These are phyloP conservation scores for Incumbomyces lentus DNA, from an alignment of 2,329 filamentous ascomycete species.

Conservation along the genomic window DNA sequence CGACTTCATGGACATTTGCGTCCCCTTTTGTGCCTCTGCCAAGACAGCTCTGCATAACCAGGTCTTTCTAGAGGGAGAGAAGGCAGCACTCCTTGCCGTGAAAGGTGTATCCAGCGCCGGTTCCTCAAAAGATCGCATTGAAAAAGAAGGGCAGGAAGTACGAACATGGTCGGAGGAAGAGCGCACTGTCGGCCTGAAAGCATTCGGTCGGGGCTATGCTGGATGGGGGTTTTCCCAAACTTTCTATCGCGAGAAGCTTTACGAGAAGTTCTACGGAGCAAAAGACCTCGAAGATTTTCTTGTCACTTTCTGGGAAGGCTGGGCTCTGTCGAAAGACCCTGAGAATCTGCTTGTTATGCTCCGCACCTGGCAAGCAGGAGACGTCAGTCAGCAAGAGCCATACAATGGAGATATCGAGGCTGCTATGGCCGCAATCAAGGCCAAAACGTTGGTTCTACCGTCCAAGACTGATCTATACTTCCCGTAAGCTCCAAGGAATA, in stretches of 20 bases:
- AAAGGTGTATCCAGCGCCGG: slow-evolving; percentile 46
- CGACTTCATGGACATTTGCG: slow-evolving; percentile 54
- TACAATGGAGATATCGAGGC: slow-evolving; percentile 57
- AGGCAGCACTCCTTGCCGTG: slow-evolving; percentile 48
- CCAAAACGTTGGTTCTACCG: slow-evolving; percentile 61
- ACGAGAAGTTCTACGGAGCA: slow-evolving; percentile 54
- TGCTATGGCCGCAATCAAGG: slow-evolving; percentile 59
- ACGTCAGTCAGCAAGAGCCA: slow-evolving; percentile 57
- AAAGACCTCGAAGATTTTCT: slow-evolving; percentile 64
- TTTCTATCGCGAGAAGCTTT: slow-evolving; percentile 64
- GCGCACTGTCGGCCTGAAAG: slow-evolving; percentile 51
- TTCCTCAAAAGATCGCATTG: slow-evolving; percentile 35
- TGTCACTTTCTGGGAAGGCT: slow-evolving; percentile 63
- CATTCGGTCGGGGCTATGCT: slow-evolving; percentile 64
- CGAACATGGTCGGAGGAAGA: slow-evolving; percentile 45
- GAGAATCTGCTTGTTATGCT: slow-evolving; percentile 68
- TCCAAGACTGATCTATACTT: slow-evolving; percentile 70
- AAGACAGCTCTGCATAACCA: slow-evolving; percentile 57
- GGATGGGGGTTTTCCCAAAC: slow-evolving; percentile 70
- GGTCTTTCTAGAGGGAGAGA: slow-evolving; percentile 57
- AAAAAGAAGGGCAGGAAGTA: slow-evolving; percentile 30
- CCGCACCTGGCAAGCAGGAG: slow-evolving; percentile 66
- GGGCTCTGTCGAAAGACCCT: slow-evolving; percentile 57
- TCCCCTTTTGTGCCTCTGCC: slow-evolving; percentile 58
- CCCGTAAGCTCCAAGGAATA: slow-evolving; percentile 39